phyloP scores from a whole-genome alignment of 2,329 filamentous ascomycete species.

The Mycosphaerelloides madeirae region DNA sequence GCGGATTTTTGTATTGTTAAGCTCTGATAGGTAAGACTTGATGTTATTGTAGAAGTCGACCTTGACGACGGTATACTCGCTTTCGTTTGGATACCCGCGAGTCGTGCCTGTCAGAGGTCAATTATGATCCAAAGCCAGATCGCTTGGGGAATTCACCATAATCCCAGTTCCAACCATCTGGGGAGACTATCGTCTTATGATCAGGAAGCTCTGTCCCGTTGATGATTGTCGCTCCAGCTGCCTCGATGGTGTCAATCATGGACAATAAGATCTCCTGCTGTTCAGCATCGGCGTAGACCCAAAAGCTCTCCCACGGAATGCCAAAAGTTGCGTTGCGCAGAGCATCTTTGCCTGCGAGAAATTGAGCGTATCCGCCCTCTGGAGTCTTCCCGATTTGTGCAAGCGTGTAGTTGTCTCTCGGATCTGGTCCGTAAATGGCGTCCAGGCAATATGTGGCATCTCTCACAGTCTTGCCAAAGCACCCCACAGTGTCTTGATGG shows the following conservation, averaged over 20 bases:
- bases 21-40: conserved; percentile 57
- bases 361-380: conserved; percentile 52
- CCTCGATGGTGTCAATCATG: conserved; percentile 50
- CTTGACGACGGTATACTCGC: conserved; percentile 68
- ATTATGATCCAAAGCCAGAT: conserved; percentile 45
- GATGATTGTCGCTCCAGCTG: conserved; percentile 61
- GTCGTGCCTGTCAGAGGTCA: conserved; percentile 41
- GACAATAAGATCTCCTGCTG: conserved; percentile 52
- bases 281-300: conserved; percentile 55
- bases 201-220: conserved; percentile 66
- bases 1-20: conserved; percentile 57
- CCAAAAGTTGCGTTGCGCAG: conserved; percentile 63
- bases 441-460: conserved; percentile 65
- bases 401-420: conserved; percentile 61
- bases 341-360: conserved; percentile 49
- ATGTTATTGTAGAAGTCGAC: conserved; percentile 67
- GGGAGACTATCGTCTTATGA: conserved; percentile 58
- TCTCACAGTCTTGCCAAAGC: conserved; percentile 62
- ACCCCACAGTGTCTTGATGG: conserved; percentile 65
- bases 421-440: conserved; percentile 62
- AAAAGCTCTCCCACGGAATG: conserved; percentile 68
- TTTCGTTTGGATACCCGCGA: conserved; percentile 64
- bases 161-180: conserved; percentile 65
- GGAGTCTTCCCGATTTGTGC: conserved; percentile 55
- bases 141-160: conserved; percentile 5